Evolutionary conservation across 352 stramenopile species (phyloP).

Genomic region (Phytopythium kandeliae): DNA sequence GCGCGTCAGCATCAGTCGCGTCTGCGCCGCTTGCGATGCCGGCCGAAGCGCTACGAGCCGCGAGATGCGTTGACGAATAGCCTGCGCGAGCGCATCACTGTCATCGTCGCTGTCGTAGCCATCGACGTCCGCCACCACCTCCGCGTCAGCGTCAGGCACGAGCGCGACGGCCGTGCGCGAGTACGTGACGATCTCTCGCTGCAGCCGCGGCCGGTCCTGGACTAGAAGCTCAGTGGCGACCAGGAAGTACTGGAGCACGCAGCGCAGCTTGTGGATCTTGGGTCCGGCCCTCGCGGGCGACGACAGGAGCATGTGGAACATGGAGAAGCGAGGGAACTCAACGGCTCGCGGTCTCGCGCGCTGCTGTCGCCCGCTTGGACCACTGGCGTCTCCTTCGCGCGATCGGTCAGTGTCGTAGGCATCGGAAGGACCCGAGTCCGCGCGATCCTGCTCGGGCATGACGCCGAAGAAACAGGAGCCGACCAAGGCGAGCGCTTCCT

Average conservation of each 20-base stretch:
- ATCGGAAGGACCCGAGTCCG: not conserved
- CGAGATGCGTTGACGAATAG: conserved; percentile 1
- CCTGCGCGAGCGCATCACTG: not conserved
- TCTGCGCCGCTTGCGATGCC: not conserved
- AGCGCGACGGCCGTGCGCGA: conserved; percentile 36
- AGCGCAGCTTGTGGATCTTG: conserved; percentile 69
- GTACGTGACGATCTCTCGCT: conserved; percentile 46
- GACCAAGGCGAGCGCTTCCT: conserved; percentile 39
- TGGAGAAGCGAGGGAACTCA: conserved; percentile 51
- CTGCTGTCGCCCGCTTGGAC: not conserved
- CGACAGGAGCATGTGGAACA: conserved; percentile 31
- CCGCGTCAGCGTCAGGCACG: conserved; percentile 2
- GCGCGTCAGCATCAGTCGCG: not conserved
- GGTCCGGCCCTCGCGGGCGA: conserved; percentile 19
- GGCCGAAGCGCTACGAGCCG: not conserved
- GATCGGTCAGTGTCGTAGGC: not conserved
- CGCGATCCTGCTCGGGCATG: conserved; percentile 40
- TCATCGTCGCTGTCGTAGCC: conserved; percentile 8
- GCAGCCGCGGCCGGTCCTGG: conserved; percentile 8
- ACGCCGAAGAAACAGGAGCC: conserved; percentile 58
- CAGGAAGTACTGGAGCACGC: conserved; percentile 68
- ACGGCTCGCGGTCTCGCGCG: conserved; percentile 4
- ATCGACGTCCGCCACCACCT: not conserved
- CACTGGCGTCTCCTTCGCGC: not conserved
- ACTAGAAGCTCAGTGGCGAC: conserved; percentile 30